Percentiles rank a stretch among this genome's conserved stretches.
Conservation (phyloP, 2,329 filamentous ascomycete species). For the Talaromyces sp. region DNA sequence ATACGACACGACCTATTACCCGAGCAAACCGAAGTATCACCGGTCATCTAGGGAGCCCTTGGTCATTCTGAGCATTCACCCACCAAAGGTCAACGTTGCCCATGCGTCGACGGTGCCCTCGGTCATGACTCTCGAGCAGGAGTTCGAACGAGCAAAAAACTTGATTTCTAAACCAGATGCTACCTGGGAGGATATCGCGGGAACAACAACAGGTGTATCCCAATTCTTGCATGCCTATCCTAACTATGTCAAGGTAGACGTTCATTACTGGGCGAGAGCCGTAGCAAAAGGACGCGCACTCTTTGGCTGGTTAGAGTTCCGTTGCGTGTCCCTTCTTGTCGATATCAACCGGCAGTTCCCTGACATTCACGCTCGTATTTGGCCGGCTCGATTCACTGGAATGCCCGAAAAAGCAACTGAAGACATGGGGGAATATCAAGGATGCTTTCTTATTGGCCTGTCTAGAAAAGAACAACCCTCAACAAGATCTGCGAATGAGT, state of each 20-base stretch:
- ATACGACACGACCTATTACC: slow-evolving; percentile 55
- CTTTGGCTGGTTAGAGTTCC: slow-evolving; percentile 60
- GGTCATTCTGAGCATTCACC: slow-evolving; percentile 58
- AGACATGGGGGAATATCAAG: slow-evolving; percentile 48
- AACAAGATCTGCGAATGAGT: slow-evolving; percentile 13
- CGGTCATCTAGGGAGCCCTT: slow-evolving; percentile 56
- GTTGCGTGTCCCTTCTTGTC: slow-evolving; percentile 54
- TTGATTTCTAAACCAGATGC: slow-evolving; percentile 34
- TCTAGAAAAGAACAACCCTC: slow-evolving; percentile 18
- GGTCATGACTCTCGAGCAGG: slow-evolving; percentile 47
- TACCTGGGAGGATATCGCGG: slow-evolving; percentile 45
- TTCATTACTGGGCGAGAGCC: slow-evolving; percentile 61
- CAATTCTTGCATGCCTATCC: slow-evolving; percentile 51
- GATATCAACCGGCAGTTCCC: slow-evolving; percentile 53
- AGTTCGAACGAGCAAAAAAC: slow-evolving; percentile 46
- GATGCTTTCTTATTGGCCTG: slow-evolving; percentile 59
- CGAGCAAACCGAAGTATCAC: slow-evolving; percentile 41
- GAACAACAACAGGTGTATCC: slow-evolving; percentile 13
- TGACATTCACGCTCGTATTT: slow-evolving; percentile 52
- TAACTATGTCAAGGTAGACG: slow-evolving; percentile 56
- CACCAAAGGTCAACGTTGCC: slow-evolving; percentile 58
- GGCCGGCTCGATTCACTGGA: slow-evolving; percentile 57
- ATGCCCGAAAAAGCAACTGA: slow-evolving; percentile 22
- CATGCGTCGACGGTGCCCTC: slow-evolving; percentile 51
- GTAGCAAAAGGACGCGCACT: slow-evolving; percentile 51